Percentiles rank a stretch among this genome's conserved stretches.
Evolutionary conservation across 306 rosid genomes (phyloP).

Genomic region (Astragalus membranaceus): DNA sequence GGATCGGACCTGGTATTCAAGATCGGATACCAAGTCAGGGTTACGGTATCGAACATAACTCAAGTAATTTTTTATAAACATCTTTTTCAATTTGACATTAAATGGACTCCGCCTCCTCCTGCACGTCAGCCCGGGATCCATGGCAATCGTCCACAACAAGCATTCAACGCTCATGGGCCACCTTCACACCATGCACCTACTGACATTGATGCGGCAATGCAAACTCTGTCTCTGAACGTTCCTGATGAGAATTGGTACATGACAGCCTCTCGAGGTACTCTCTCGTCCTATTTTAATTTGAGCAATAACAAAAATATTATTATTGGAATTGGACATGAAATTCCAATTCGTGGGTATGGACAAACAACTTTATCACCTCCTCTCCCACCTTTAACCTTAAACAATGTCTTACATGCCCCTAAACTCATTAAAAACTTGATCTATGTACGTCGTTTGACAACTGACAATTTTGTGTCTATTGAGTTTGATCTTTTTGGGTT

Average conservation of each 20-base stretch:
- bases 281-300: not conserved
- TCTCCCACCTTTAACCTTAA: not conserved
- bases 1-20: no score
- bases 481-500: no score
- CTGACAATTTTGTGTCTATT: no score
- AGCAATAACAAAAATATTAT: not conserved
- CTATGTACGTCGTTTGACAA: not conserved
- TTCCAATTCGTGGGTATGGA: not conserved
- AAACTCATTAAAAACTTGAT: not conserved
- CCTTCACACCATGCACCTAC: not conserved
- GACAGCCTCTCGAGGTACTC: not conserved
- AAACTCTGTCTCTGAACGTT: not conserved
- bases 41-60: no score
- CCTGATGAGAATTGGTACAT: not conserved
- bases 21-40: no score
- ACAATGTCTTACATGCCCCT: not conserved
- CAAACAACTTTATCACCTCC: not conserved
- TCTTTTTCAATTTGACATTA: no score
- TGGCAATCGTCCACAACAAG: not conserved
- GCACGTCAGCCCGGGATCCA: no score
- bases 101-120: no score
- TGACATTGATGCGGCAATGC: not conserved
- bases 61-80: no score
- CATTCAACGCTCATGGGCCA: not conserved
- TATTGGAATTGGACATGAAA: not conserved